Evolutionary conservation across 208 protist species (phyloP), one percentile per base, ranked within the genome.

Genomic region (Wallacemonas sp.): DNA sequence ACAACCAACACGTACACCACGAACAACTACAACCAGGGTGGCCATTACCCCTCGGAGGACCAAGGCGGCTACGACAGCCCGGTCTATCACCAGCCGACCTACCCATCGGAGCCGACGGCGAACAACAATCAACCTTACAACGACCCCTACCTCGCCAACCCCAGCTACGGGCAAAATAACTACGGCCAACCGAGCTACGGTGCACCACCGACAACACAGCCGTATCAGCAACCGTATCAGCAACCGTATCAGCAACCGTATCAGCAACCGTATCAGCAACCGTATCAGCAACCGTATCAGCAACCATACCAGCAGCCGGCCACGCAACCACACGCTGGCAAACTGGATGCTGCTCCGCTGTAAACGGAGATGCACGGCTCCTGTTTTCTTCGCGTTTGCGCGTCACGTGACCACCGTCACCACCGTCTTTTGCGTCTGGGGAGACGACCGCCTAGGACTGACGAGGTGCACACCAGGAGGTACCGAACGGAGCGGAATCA

Each of bases 111-210:
- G 18, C 32, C 57, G 11, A 63, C 29, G 8, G 7, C 57, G n/a
- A 63, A 63, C 57, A 63, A 63, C 38, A 11, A 63, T 45, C 18
- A 63, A 8, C 16, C 29, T 12, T 26, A 63, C 38, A 63, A 63
- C 12, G 36, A 49, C 44, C 44, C 44, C 16, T 49, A 49, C n/a
- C 3, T 25, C 18, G 44, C 44, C 3, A 23, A 23, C 18, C 18
- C 18, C 20, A 23, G n/a, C 44, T 23, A 49, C 20, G 44, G 18
- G n/a, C 8, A 25, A 16, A 23, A 16, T 49, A 16, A 4, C 16
- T 49, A 49, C 44, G 5, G 12, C 36, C 36, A 41, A 41, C 36
- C 36, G n/a, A n/a, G n/a, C n/a, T n/a, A n/a, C n/a, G n/a, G n/a
- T n/a, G n/a, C n/a, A n/a, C n/a, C n/a, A n/a, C n/a, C n/a, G n/a